Percentiles rank a stretch among this genome's conserved stretches.
Conservation (phyloP, 1,284 basidiomycete genomes). For the Sporisorium graminicola region DNA sequence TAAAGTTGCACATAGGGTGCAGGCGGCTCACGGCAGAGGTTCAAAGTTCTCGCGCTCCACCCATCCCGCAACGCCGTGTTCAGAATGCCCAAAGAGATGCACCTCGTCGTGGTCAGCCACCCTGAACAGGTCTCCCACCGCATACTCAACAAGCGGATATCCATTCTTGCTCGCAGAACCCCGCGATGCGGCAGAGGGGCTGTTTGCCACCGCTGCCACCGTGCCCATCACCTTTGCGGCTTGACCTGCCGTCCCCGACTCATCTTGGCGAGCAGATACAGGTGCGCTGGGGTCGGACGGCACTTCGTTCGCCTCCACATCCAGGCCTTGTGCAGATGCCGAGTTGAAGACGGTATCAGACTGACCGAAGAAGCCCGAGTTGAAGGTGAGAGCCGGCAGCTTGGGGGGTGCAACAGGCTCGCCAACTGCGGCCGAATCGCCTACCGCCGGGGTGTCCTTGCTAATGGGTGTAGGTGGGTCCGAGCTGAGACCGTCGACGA, state of each 20-base stretch:
- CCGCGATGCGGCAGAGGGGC: slow-evolving; percentile 3
- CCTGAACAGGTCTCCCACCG: slow-evolving; percentile 48
- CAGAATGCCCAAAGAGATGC: slow-evolving; percentile 43
- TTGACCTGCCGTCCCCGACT: neutral
- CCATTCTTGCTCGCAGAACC: slow-evolving; percentile 23
- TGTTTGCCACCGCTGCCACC: slow-evolving; percentile 48
- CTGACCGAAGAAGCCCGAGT: slow-evolving; percentile 49
- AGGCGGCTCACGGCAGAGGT: slow-evolving; percentile 16
- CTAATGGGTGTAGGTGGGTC: slow-evolving; percentile 50
- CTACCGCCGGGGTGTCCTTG: slow-evolving; percentile 42
- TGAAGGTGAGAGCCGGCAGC: slow-evolving; percentile 48
- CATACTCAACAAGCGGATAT: slow-evolving; percentile 43
- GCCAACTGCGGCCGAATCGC: neutral
- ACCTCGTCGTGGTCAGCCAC: slow-evolving; percentile 34
- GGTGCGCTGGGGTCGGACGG: neutral
- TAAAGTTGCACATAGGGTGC: neutral
- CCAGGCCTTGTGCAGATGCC: slow-evolving; percentile 10
- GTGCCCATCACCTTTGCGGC: slow-evolving; percentile 8
- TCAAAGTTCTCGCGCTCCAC: slow-evolving; percentile 52
- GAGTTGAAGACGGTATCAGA: slow-evolving; percentile 24
- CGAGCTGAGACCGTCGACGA: slow-evolving; percentile 13
- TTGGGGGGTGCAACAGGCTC: slow-evolving; percentile 14
- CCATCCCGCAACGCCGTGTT: slow-evolving; percentile 48
- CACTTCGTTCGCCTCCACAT: neutral
- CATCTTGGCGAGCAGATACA: neutral